These are phyloP conservation scores for Candida tibetensis DNA, from an alignment of 805 yeast genomes.

Conservation along the genomic window DNA sequence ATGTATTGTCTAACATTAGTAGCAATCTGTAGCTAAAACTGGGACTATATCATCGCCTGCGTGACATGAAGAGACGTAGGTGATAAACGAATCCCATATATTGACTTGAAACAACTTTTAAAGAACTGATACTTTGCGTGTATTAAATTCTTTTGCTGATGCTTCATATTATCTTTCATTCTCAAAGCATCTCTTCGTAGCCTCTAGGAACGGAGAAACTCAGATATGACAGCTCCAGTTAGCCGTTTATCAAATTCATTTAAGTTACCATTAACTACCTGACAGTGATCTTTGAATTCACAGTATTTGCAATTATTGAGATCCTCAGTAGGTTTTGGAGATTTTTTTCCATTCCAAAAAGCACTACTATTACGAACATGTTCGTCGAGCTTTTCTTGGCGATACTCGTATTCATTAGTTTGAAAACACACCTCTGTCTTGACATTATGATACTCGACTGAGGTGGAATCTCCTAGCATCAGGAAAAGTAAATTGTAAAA, in stretches of 20 bases:
- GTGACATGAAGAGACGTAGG: conserved; percentile 36
- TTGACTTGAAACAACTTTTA: conserved; percentile 13
- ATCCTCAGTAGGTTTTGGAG: conserved; percentile 44
- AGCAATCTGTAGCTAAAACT: too few relatives aligned
- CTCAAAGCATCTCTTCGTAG: too few relatives aligned
- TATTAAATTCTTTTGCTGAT: conserved; percentile 15
- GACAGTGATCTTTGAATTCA: conserved; percentile 39
- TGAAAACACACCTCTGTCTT: conserved; percentile 35
- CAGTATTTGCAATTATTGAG: conserved; percentile 51
- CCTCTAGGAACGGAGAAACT: neutral
- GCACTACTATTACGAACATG: conserved; percentile 33
- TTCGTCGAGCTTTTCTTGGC: conserved; percentile 23
- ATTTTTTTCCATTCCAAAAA: conserved; percentile 60
- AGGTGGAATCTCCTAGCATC: conserved; percentile 35
- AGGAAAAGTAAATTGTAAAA: conserved; percentile 34
- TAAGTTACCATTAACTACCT: conserved; percentile 7
- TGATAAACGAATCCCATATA: conserved; percentile 62
- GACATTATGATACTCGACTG: conserved; percentile 52
- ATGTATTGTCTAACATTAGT: too few relatives aligned
- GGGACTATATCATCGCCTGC: conserved; percentile 43
- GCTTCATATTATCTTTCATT: conserved; percentile 8
- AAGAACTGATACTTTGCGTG: conserved; percentile 11
- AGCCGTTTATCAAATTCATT: neutral
- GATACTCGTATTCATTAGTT: conserved; percentile 38
- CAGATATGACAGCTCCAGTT: neutral